Percentiles rank a stretch among this genome's conserved stretches.
phyloP scores from a whole-genome alignment of 192 early-diverging fungal genomes.

The Lobosporangium transversale region DNA sequence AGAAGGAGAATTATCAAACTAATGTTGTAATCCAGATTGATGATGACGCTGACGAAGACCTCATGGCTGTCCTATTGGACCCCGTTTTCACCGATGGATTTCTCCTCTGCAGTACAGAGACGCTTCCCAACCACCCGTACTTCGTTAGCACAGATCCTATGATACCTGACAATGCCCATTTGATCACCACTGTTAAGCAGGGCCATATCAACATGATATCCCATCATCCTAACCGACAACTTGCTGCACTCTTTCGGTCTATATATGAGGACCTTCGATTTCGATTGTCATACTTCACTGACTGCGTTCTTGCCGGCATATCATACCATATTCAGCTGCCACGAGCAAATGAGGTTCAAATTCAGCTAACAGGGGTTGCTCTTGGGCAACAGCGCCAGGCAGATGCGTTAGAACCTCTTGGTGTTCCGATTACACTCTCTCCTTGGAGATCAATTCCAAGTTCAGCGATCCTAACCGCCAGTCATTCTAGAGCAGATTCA shows the following conservation, averaged over 20 bases:
- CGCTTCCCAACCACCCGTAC: slow-evolving; percentile 50
- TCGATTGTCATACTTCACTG: slow-evolving; percentile 67
- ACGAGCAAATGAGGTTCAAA: slow-evolving; percentile 70
- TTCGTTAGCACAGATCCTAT: slow-evolving; percentile 50
- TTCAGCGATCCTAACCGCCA: slow-evolving; percentile 28
- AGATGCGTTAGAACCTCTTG: slow-evolving; percentile 30
- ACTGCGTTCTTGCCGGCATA: slow-evolving; percentile 73
- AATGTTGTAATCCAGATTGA: slow-evolving; percentile 80
- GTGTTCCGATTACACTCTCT: slow-evolving; percentile 38
- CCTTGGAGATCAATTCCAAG: slow-evolving; percentile 44
- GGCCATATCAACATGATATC: slow-evolving; percentile 60
- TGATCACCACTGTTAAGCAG: slow-evolving; percentile 72
- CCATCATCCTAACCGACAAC: slow-evolving; percentile 79
- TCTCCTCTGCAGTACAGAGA: slow-evolving; percentile 68
- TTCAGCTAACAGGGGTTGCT: slow-evolving; percentile 69
- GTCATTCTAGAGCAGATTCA: slow-evolving; percentile 45
- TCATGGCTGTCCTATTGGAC: slow-evolving; percentile 65
- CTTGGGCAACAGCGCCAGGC: slow-evolving; percentile 56
- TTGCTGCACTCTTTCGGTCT: slow-evolving; percentile 71
- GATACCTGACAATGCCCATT: slow-evolving; percentile 59
- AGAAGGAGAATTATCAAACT: slow-evolving; percentile 48
- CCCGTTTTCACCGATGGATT: slow-evolving; percentile 70
- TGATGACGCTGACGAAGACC: slow-evolving; percentile 83
- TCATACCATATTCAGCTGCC: slow-evolving; percentile 70
- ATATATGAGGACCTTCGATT: slow-evolving; percentile 74